Evolutionary conservation across 805 yeast genomes (phyloP), one percentile per base, ranked within the genome.

Genomic region (Blastobotrys chiropterorum): DNA sequence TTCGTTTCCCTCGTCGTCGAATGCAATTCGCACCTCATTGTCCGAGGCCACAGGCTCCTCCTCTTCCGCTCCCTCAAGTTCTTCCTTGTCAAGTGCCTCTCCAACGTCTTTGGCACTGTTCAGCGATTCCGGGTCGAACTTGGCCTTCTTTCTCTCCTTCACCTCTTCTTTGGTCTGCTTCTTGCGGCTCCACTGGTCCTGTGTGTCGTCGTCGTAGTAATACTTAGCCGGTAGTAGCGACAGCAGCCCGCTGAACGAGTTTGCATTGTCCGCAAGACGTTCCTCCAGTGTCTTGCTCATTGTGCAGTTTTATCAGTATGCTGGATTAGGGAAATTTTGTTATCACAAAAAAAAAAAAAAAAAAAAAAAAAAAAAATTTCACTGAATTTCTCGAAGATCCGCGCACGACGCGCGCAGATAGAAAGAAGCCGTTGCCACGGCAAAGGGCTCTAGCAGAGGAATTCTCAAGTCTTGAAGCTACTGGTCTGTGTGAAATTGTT

Each of bases 221-320:
- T 85, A 90, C 64, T 90, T 89, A 2, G 97, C 96, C 2, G 98
- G 97, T 53, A 92, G 90, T 67, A 92, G 73, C 17, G 97, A 88
- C 53, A 92, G 73, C 49, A 92, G 73, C 20, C 97, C 96, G 65
- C 87, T 88, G 67, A 92, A 92, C 2, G 97, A 63, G 31, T 62
- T 62, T 13, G 71, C 67, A 52, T 68, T 71, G 53, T 63, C 61
- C 43, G 55, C 56, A 22, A 68, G 59, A 54, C 72, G 62, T 40
- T 68, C 70, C 53, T 58, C 59, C 44, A 58, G 50, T 20, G 61
- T 54, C 46, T 53, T 54, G 46, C 61, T 58, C 61, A 58, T 56
- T 21, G 46, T 21, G 13, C 20, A 3, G 20, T 22, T 15, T n/a
- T 15, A 20, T 3, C 17, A 17, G 38, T 15, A 48, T 5, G 5